phyloP scores from a whole-genome alignment of 352 stramenopile species.

The Pythium rishiriense region DNA sequence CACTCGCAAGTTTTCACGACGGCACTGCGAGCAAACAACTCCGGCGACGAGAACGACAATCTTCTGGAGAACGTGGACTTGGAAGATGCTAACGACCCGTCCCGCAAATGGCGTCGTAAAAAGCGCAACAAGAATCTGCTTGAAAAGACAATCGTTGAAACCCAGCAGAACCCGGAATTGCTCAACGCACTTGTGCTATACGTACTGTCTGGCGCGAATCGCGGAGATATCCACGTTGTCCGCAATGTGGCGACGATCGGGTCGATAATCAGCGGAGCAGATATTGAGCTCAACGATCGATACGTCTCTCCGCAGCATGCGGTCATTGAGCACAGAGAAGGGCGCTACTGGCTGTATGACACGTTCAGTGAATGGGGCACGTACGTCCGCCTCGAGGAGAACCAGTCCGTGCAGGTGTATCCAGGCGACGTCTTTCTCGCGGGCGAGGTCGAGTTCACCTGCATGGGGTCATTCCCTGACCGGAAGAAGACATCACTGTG shows the following conservation, averaged over 20 bases:
- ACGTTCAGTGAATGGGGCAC: conserved; percentile 67
- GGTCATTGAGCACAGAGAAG: conserved; percentile 73
- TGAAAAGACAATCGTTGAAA: conserved; percentile 57
- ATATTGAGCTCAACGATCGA: conserved; percentile 73
- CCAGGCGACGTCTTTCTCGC: conserved; percentile 71
- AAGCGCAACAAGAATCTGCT: conserved; percentile 75
- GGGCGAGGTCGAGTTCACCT: conserved; percentile 78
- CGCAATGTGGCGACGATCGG: conserved; percentile 64
- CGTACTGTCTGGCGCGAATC: conserved; percentile 73
- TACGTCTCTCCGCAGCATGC: conserved; percentile 61
- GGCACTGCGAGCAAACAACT: conserved; percentile 12
- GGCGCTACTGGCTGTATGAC: conserved; percentile 76
- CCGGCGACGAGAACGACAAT: conserved; percentile 23
- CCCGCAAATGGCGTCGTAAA: conserved; percentile 66
- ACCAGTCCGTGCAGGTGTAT: conserved; percentile 59
- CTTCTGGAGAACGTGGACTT: conserved; percentile 36
- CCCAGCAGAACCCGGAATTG: conserved; percentile 49
- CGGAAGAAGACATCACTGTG: conserved; percentile 59
- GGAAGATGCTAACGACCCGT: conserved; percentile 37
- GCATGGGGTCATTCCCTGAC: conserved; percentile 58
- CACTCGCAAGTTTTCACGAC: conserved; percentile 42
- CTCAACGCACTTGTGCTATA: conserved; percentile 69
- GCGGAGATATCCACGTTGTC: conserved; percentile 77
- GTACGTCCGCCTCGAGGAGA: conserved; percentile 73
- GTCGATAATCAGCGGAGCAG: conserved; percentile 44